These are phyloP conservation scores for Venturia pyrina DNA, from an alignment of 2,329 filamentous ascomycete genomes.

Conservation along the genomic window DNA sequence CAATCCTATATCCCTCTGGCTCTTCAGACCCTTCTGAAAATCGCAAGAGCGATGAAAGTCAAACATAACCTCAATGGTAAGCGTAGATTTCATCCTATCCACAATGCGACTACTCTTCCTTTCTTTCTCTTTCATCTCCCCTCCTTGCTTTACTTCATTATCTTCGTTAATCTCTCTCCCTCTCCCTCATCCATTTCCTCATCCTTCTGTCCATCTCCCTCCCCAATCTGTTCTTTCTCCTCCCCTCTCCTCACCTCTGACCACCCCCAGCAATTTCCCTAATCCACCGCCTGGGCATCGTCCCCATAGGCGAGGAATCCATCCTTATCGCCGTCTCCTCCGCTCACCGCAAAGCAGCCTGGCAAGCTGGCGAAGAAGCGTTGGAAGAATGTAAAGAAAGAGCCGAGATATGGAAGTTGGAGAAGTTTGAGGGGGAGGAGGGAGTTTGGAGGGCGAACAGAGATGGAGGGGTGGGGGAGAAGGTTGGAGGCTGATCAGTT, in stretches of 20 bases:
- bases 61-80: conserved; percentile 49
- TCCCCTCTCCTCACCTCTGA: not conserved
- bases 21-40: conserved; percentile 55
- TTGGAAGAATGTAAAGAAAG: conserved; percentile 75
- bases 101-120: too few species aligned
- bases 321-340: conserved; percentile 81
- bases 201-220: not conserved
- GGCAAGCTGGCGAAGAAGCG: conserved; percentile 80
- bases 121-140: too few species aligned
- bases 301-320: conserved; percentile 86
- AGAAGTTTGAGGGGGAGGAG: conserved; percentile 71
- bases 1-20: conserved; percentile 63
- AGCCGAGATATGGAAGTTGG: conserved; percentile 93
- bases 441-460: conserved; percentile 83
- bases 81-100: not conserved
- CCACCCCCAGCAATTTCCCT: conserved; percentile 56
- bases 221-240: not conserved
- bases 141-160: too few species aligned
- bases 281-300: conserved; percentile 72
- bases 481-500: not conserved
- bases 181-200: not conserved
- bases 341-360: conserved; percentile 74
- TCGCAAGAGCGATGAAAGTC: conserved; percentile 46
- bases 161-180: too few species aligned
- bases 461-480: conserved; percentile 46